These are phyloP conservation scores for Dacryopinax primogenitus DNA, from an alignment of 768 basidiomycete species.

Conservation along the genomic window DNA sequence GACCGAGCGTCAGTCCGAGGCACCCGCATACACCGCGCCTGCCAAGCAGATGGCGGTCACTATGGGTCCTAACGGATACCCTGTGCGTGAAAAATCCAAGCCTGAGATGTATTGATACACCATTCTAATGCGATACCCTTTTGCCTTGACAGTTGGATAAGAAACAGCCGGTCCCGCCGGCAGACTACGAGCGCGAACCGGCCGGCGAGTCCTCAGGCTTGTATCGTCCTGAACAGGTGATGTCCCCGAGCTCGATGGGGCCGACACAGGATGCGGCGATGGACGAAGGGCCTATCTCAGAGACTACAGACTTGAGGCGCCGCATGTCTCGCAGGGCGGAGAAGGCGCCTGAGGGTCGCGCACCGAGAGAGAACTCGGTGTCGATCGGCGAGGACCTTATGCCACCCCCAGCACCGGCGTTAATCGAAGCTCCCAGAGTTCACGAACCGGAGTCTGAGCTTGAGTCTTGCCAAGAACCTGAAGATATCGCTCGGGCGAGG, in stretches of 20 bases:
- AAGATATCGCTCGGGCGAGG: too few relatives aligned
- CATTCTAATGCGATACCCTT: slow-evolving; percentile 6
- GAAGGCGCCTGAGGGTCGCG: slow-evolving; percentile 54
- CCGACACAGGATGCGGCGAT: background rate
- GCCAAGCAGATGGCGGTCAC: slow-evolving; percentile 33
- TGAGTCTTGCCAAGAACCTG: too few relatives aligned
- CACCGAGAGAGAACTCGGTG: slow-evolving; percentile 19
- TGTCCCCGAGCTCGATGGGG: background rate
- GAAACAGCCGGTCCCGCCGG: slow-evolving; percentile 25
- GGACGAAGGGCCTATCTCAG: background rate
- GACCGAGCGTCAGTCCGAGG: slow-evolving; percentile 33
- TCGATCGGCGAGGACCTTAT: background rate
- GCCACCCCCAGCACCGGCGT: background rate
- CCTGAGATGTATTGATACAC: background rate
- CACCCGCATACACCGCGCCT: slow-evolving; percentile 48
- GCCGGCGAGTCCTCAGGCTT: slow-evolving; percentile 23
- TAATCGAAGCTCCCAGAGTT: background rate
- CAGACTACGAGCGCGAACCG: slow-evolving; percentile 23
- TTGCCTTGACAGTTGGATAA: slow-evolving; percentile 34
- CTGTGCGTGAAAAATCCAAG: slow-evolving; percentile 35
- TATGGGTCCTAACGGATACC: slow-evolving; percentile 43
- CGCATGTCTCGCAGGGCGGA: slow-evolving; percentile 52
- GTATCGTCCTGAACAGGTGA: background rate
- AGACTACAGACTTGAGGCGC: slow-evolving; percentile 18
- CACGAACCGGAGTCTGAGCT: background rate